Conservation (phyloP, 495 filamentous ascomycete genomes). For the Hyphodiscus hymeniophilus region DNA sequence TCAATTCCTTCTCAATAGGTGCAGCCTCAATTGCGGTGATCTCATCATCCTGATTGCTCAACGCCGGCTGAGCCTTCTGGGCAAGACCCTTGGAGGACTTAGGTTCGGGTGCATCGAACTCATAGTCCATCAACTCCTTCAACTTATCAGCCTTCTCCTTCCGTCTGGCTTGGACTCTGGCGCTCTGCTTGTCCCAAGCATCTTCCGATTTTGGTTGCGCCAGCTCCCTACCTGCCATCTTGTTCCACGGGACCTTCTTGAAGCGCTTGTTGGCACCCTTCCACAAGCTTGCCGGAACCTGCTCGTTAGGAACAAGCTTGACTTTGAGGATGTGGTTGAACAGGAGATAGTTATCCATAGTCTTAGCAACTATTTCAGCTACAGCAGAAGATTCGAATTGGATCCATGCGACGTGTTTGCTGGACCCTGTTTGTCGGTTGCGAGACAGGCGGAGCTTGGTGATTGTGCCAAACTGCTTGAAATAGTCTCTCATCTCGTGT, state of each 20-base stretch:
- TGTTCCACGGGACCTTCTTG: slow-evolving; percentile 79
- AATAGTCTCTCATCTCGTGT: slow-evolving; percentile 88
- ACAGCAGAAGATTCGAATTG: slow-evolving; percentile 74
- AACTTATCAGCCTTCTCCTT: slow-evolving; percentile 60
- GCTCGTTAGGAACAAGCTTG: slow-evolving; percentile 63
- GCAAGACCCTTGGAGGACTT: slow-evolving; percentile 55
- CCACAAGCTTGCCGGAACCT: slow-evolving; percentile 74
- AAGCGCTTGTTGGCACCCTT: slow-evolving; percentile 82
- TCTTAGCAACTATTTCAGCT: slow-evolving; percentile 80
- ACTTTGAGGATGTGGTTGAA: slow-evolving; percentile 89
- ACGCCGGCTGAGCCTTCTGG: slow-evolving; percentile 24
- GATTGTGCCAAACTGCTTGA: slow-evolving; percentile 89
- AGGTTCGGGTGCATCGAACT: slow-evolving; percentile 65
- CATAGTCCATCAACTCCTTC: slow-evolving; percentile 70
- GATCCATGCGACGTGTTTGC: slow-evolving; percentile 89
- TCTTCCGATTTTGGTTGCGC: slow-evolving; percentile 61
- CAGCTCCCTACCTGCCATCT: slow-evolving; percentile 65
- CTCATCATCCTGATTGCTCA: slow-evolving; percentile 26
- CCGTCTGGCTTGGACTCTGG: slow-evolving; percentile 61
- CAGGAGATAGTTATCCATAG: slow-evolving; percentile 96
- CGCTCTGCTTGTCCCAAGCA: slow-evolving; percentile 64
- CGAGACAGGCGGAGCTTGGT: slow-evolving; percentile 76
- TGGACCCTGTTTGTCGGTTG: slow-evolving; percentile 78
- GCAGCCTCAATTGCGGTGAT: slow-evolving; percentile 18
- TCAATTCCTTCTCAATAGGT: slow-evolving; percentile 2